A percentile compares a stretch with the other conserved stretches of the same genome.
Evolutionary conservation across 148 eudicot genomes (phyloP).

Genomic region (Linanthus parryae): DNA sequence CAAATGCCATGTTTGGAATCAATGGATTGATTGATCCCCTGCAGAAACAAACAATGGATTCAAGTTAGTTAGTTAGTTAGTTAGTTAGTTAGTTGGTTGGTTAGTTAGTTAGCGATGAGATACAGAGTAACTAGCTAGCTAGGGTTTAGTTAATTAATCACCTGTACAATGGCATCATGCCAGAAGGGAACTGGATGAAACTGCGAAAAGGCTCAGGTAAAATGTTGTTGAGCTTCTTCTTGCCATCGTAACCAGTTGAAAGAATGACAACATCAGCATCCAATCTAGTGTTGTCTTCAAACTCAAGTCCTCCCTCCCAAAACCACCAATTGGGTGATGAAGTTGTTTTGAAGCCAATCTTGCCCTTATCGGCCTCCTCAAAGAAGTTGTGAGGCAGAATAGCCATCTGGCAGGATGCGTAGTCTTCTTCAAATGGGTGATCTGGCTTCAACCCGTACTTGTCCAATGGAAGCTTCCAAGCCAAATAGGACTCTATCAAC

Average conservation of each 20-base stretch:
- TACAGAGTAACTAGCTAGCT: too few species aligned
- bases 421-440: slow-evolving; percentile 86
- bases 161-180: slow-evolving; percentile 89
- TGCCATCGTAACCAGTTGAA: slow-evolving; percentile 91
- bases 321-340: slow-evolving; percentile 75
- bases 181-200: slow-evolving; percentile 59
- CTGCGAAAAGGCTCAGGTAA: slow-evolving; percentile 65
- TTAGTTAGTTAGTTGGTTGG: too few species aligned
- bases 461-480: slow-evolving; percentile 60
- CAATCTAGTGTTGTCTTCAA: slow-evolving; percentile 55
- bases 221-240: slow-evolving; percentile 54
- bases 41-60: neutral
- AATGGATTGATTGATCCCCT: slow-evolving; percentile 88
- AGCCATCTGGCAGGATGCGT: slow-evolving; percentile 97
- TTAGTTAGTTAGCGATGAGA: too few species aligned
- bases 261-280: slow-evolving; percentile 78
- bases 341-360: slow-evolving; percentile 55
- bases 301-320: slow-evolving; percentile 64
- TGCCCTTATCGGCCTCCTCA: slow-evolving; percentile 61
- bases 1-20: slow-evolving; percentile 95
- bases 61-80: neutral
- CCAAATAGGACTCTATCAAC: slow-evolving; percentile 63
- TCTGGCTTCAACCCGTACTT: slow-evolving; percentile 81
- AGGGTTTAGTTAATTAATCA: too few species aligned
- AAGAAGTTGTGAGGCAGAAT: slow-evolving; percentile 87